phyloP scores from a whole-genome alignment of 2,329 filamentous ascomycete species.

The Scedosporium apiospermum region DNA sequence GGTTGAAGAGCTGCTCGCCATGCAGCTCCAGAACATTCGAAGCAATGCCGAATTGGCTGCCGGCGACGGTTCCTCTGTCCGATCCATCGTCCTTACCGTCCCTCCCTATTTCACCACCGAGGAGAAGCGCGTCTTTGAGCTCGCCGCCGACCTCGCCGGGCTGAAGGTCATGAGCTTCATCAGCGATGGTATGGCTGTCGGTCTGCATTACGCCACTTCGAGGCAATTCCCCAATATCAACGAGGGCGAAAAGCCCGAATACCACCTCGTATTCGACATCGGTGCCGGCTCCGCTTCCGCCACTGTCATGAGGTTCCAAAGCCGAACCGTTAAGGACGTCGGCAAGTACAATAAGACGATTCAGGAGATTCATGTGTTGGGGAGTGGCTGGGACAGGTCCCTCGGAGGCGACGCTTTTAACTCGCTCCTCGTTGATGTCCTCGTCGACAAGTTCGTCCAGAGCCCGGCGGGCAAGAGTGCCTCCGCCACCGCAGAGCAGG shows the following conservation, averaged over 20 bases:
- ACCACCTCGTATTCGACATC: constrained; percentile 95
- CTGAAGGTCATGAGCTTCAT: constrained; percentile 77
- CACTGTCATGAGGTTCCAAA: constrained; percentile 82
- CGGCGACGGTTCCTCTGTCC: constrained; percentile 62
- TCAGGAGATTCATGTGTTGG: constrained; percentile 86
- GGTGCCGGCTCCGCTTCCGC: constrained; percentile 90
- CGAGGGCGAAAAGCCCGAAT: constrained; percentile 77
- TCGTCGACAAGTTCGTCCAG: constrained; percentile 69
- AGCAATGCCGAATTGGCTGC: constrained; percentile 80
- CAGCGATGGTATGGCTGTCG: constrained; percentile 85
- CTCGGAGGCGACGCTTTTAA: constrained; percentile 89
- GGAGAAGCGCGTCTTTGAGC: constrained; percentile 76
- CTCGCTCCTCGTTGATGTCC: constrained; percentile 78
- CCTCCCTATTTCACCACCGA: constrained; percentile 84
- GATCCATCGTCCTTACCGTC: constrained; percentile 79
- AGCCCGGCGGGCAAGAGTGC: constrained; percentile 58
- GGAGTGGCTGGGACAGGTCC: constrained; percentile 78
- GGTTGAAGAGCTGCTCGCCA: constrained; percentile 89
- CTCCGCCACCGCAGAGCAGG: constrained; percentile 49
- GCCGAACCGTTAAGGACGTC: constrained; percentile 78
- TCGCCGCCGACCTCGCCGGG: constrained; percentile 80
- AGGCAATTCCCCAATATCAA: constrained; percentile 79
- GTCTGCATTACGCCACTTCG: constrained; percentile 87
- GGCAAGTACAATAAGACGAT: constrained; percentile 94
- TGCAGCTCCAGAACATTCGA: constrained; percentile 89